These are phyloP conservation scores for Pseudoneurospora amorphoporcata DNA, from an alignment of 495 filamentous ascomycete genomes.

Conservation along the genomic window DNA sequence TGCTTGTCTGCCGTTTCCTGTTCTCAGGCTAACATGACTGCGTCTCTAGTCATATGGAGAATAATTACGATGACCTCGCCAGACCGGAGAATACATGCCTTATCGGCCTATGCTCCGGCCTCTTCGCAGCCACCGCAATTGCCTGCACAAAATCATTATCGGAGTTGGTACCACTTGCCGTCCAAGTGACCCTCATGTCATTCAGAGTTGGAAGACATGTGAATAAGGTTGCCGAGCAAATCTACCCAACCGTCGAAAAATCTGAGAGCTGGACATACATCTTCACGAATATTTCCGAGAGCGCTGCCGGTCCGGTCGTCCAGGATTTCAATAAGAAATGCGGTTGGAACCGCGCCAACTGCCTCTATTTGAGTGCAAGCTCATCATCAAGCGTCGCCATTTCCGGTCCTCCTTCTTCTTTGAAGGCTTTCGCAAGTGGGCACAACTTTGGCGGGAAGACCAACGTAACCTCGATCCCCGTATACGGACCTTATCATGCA, in stretches of 20 bases:
- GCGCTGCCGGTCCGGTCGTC: constrained; percentile 36
- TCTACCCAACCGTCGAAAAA: constrained; percentile 38
- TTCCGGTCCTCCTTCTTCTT: constrained; percentile 62
- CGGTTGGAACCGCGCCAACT: constrained; percentile 32
- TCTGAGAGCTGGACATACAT: constrained; percentile 49
- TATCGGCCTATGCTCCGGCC: constrained; percentile 60
- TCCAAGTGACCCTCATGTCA: constrained; percentile 61
- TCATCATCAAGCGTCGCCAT: constrained; percentile 61
- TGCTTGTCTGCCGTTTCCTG: not conserved
- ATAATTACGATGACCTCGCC: constrained; percentile 35
- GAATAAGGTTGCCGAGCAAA: constrained; percentile 35
- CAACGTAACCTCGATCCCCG: constrained; percentile 44
- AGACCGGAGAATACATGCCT: constrained; percentile 35
- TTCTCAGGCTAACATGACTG: constrained; percentile 11
- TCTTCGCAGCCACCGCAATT: constrained; percentile 63
- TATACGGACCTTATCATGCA: constrained; percentile 77
- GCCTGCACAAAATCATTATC: constrained; percentile 57
- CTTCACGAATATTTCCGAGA: constrained; percentile 33
- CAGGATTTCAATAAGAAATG: constrained; percentile 39
- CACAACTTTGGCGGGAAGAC: constrained; percentile 45
- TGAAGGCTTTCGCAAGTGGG: constrained; percentile 48
- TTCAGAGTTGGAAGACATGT: constrained; percentile 61
- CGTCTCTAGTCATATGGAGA: constrained; percentile 32
- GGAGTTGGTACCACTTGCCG: constrained; percentile 54
- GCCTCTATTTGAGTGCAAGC: constrained; percentile 65